Conservation (phyloP, 257 asterid species). For the Datura wrightii region DNA sequence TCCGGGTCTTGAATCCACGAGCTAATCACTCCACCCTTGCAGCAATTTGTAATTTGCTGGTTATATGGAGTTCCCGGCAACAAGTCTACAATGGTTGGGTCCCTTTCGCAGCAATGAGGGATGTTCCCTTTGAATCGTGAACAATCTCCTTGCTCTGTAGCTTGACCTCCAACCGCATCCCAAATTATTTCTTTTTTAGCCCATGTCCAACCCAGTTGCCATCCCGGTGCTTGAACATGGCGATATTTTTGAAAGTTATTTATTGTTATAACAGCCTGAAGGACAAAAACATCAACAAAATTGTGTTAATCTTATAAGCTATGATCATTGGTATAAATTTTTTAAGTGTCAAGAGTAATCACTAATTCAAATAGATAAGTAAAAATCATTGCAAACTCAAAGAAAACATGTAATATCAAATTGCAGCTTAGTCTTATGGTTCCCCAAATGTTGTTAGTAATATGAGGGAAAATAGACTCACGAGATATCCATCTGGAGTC, state of each 20-base stretch:
- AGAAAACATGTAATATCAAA: not conserved
- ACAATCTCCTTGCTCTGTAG: constrained; percentile 69
- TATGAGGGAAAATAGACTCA: constrained; percentile 38
- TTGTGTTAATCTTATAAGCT: not conserved
- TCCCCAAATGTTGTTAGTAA: not conserved
- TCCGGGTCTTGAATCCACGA: constrained; percentile 59
- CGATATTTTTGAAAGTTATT: constrained; percentile 56
- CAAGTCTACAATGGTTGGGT: constrained; percentile 54
- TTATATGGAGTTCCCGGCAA: constrained; percentile 58
- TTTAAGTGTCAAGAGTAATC: not conserved
- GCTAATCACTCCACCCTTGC: constrained; percentile 60
- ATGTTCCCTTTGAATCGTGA: constrained; percentile 49
- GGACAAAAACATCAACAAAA: not conserved
- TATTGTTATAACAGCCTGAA: constrained; percentile 55
- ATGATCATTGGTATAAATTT: not conserved
- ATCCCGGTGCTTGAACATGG: constrained; percentile 57
- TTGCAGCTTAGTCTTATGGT: not conserved
- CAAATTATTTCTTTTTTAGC: constrained; percentile 59
- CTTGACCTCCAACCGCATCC: constrained; percentile 54
- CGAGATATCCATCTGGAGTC: constrained; percentile 63
- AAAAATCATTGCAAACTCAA: not conserved
- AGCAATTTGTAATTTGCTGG: constrained; percentile 60
- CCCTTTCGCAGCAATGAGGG: constrained; percentile 62
- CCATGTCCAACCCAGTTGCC: constrained; percentile 70
- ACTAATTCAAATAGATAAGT: not conserved